Evolutionary conservation across 495 filamentous ascomycete genomes (phyloP).

Genomic region (Evernia prunastri): DNA sequence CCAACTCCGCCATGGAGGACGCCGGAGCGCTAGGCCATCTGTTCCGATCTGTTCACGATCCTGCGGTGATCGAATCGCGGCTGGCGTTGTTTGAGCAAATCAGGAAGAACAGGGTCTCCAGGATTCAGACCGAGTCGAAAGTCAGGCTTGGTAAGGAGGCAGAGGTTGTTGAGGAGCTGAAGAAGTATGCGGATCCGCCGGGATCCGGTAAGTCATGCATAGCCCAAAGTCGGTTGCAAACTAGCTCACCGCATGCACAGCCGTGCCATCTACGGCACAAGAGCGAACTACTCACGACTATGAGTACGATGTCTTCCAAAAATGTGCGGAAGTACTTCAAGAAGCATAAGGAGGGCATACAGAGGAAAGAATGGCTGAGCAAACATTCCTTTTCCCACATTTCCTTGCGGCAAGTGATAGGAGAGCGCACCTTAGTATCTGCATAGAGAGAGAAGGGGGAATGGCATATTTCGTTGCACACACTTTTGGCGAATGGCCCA

Average conservation of each 20-base stretch:
- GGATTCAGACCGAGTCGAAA: constrained; percentile 33
- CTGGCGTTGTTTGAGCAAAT: constrained; percentile 36
- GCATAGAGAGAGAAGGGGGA: too few relatives aligned
- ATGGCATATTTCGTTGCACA: too few relatives aligned
- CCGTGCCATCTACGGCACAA: not conserved
- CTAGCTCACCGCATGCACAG: not conserved
- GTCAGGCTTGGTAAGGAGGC: constrained; percentile 25
- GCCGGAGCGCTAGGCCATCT: constrained; percentile 31
- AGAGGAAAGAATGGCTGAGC: not conserved
- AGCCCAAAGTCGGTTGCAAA: not conserved
- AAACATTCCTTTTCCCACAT: not conserved
- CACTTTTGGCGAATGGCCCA: too few relatives aligned
- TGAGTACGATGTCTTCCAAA: not conserved
- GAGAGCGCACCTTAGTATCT: too few relatives aligned
- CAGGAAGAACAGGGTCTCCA: constrained; percentile 32
- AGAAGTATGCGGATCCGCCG: constrained; percentile 22
- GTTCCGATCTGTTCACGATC: constrained; percentile 5
- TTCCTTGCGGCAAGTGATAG: too few relatives aligned
- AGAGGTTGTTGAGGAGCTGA: constrained; percentile 21
- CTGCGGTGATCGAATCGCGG: constrained; percentile 22
- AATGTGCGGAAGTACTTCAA: not conserved
- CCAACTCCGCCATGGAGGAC: constrained; percentile 39
- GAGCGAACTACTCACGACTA: not conserved
- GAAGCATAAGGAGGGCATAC: not conserved
- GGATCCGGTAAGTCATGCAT: constrained; percentile 18